Evolutionary conservation across 495 filamentous ascomycete genomes (phyloP).

Genomic region (Aspergillus bridgeri): DNA sequence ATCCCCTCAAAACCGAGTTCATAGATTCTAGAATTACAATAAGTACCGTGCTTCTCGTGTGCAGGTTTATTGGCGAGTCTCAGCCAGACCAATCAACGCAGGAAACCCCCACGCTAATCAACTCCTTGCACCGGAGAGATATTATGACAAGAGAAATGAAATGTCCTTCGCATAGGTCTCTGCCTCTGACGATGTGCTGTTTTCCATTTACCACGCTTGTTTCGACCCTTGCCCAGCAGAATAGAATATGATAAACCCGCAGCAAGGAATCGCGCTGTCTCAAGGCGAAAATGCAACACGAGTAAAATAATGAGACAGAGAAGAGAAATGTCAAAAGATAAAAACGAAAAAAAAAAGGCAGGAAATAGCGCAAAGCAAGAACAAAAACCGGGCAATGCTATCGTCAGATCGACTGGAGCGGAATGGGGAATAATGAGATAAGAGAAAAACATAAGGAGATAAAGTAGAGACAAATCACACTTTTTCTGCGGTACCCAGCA

Average conservation of each 20-base stretch:
- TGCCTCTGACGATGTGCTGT: too few relatives aligned
- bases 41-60: slow-evolving; percentile 13
- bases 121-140: too few relatives aligned
- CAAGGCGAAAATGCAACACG: neutral
- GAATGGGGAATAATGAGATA: slow-evolving; percentile 5
- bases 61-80: neutral
- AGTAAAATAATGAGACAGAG: neutral
- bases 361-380: slow-evolving; percentile 6
- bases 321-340: slow-evolving; percentile 3
- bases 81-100: neutral
- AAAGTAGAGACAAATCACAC: slow-evolving; percentile 1
- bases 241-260: too few relatives aligned
- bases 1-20: slow-evolving; percentile 4
- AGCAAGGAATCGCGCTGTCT: too few relatives aligned
- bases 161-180: too few relatives aligned
- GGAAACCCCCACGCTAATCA: neutral
- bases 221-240: too few relatives aligned
- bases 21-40: slow-evolving; percentile 23
- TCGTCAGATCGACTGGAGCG: neutral
- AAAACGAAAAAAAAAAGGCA: slow-evolving; percentile 8
- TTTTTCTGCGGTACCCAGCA: neutral
- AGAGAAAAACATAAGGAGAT: slow-evolving; percentile 10
- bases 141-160: too few relatives aligned
- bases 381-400: neutral
- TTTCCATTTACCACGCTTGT: too few relatives aligned